These are phyloP conservation scores for Candida rishiriensis DNA, from an alignment of 805 yeast species.

Conservation along the genomic window DNA sequence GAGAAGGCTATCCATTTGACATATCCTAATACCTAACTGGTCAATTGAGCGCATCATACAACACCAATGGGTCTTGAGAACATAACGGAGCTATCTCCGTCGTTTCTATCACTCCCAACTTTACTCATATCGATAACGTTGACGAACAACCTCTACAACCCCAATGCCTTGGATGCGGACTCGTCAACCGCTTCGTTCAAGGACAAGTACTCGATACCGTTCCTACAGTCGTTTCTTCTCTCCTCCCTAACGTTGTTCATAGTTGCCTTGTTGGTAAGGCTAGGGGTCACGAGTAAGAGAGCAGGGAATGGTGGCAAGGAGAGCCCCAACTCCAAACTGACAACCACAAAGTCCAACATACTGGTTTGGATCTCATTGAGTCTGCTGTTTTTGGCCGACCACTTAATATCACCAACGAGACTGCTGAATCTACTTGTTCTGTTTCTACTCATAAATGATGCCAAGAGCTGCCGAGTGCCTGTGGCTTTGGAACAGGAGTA, in stretches of 20 bases:
- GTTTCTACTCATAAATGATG: slow-evolving; percentile 13
- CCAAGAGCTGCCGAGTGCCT: slow-evolving; percentile 10
- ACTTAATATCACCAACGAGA: slow-evolving; percentile 25
- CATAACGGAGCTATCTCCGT: slow-evolving; percentile 28
- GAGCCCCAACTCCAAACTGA: background rate
- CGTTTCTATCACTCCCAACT: slow-evolving; percentile 31
- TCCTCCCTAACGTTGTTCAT: slow-evolving; percentile 16
- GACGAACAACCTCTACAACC: slow-evolving; percentile 9
- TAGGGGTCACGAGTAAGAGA: background rate
- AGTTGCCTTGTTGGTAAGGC: background rate
- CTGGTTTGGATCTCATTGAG: slow-evolving; percentile 13
- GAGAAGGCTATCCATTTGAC: too few relatives aligned
- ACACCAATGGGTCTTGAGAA: slow-evolving; percentile 4
- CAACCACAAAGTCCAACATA: too few relatives aligned
- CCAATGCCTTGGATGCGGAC: slow-evolving; percentile 2
- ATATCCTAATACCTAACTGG: too few relatives aligned
- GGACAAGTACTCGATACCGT: slow-evolving; percentile 6
- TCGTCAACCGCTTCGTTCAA: background rate
- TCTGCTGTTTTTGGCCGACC: slow-evolving; percentile 17
- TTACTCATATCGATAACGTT: slow-evolving; percentile 28
- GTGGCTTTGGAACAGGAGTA: slow-evolving; percentile 17
- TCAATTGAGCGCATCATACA: too few relatives aligned
- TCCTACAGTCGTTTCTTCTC: slow-evolving; percentile 20
- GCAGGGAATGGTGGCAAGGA: background rate
- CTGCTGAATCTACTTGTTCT: slow-evolving; percentile 22